Base-by-base conservation (phyloP, 768 basidiomycete species). In the Albatrellus ellisii region DNA sequence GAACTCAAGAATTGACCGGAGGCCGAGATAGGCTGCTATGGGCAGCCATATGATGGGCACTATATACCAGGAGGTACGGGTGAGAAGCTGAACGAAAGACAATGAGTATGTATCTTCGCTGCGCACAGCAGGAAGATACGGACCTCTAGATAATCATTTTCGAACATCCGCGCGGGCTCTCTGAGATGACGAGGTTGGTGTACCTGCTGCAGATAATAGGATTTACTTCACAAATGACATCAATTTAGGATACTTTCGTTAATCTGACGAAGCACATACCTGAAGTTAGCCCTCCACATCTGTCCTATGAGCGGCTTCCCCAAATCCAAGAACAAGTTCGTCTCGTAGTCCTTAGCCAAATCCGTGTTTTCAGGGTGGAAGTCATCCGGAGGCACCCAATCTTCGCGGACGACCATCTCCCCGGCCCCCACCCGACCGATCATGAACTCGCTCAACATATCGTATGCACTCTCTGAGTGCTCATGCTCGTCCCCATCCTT, bases 191-290 rank as follows among this genome's bases (percentile, higher is more conserved):
- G 75, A 1, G 95, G 94, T 58, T 97, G 91, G 60, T 99, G 95
- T 0, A 99, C 87, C 60, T 99, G 95, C 53, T 88, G 74, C 38
- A 99, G 67, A 57, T 99, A 99, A 60, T 91, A 98, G 3, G 83
- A 75, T 68, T 99, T 99, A 56, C 86, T 87, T 45, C 42, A 33
- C 18, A 49, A 10, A 44, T 47, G 31, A 44, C 31, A 17, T n/a
- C 1, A 24, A 14, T 3, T 32, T 15, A 17, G 41, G 4, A 18
- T n/a, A n/a, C n/a, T n/a, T n/a, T n/a, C 6, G 21, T 7, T 26
- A n/a, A 6, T 12, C 2, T 12, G 15, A 1, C 4, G 45, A 15
- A 38, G n/a, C 26, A 60, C 69, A 20, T 45, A 77, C 81, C 78
- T 83, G 56, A 86, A 95, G 59, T 90, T 84, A 12, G 75, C 75